Evolutionary conservation across 2,329 filamentous ascomycete species (phyloP), one percentile per base, ranked within the genome.

Genomic region (Colletotrichum sojae): DNA sequence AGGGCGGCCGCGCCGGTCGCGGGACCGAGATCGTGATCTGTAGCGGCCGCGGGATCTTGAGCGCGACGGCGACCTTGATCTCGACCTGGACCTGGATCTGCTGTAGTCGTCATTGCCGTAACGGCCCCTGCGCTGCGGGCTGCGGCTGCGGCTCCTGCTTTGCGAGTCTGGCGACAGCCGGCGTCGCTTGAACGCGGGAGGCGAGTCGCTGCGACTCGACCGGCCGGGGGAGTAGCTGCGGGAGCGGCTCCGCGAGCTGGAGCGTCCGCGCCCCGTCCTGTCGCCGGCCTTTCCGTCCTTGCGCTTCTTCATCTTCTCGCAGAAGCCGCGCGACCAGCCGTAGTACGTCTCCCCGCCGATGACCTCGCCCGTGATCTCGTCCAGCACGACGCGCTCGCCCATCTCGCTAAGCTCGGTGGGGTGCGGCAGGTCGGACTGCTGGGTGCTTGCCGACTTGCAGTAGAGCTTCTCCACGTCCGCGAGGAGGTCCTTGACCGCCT

Each of bases 251-350:
- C 72, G 31, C 1, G 81, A 80, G 9, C 68, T 71, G 3, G 83
- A 83, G 4, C 80, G 77, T 5, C 78, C 80, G 27, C 80, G 77
- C 5, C 73, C 71, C 16, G 75, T 73, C n/a, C 72, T 70, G 5
- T 70, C 72, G 5, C 70, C 63, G 15, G 36, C 72, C 56, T 67
- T 73, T 13, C 73, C 73, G 63, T 80, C 83, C 52, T 77, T 81
- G 45, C 87, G 83, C 58, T 84, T 81, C 79, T 91, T 94, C 92
- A 96, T 96, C 75, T 92, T 92, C 73, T 93, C 85, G 77, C 93
- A 97, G 73, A 97, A 96, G 1, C 84, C 83, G 46, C 88, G 87
- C 5, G 94, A 95, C 94, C 94, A 97, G 70, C 94, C 94, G 76
- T 97, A 97, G 78, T 97, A 97, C 1, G 92, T 93, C 71, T 93